A percentile compares a stretch with the other conserved stretches of the same genome.
Conservation (phyloP, 129 eudicot genomes). For the Escallonia rubra region DNA sequence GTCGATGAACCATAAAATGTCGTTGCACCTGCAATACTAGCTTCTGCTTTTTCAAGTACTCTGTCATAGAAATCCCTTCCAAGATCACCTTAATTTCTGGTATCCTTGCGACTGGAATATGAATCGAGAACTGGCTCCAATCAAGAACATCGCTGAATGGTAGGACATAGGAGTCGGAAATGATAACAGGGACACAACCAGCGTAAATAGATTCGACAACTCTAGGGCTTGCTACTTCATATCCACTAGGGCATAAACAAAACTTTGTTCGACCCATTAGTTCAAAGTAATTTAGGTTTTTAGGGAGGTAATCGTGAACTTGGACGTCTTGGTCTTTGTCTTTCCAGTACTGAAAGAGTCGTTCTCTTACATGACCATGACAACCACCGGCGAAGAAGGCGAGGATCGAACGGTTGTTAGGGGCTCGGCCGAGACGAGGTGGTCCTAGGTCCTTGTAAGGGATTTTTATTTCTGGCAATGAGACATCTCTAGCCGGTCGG, state of each 20-base stretch:
- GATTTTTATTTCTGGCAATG: conserved; percentile 50
- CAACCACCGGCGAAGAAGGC: conserved; percentile 50
- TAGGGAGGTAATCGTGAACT: conserved; percentile 39
- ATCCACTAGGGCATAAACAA: conserved; percentile 71
- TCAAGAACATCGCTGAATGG: conserved; percentile 69
- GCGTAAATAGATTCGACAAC: conserved; percentile 49
- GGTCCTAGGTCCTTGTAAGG: conserved; percentile 20
- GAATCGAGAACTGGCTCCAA: conserved; percentile 56
- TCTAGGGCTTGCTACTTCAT: conserved; percentile 70
- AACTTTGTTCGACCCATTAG: conserved; percentile 35
- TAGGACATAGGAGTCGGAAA: conserved; percentile 42
- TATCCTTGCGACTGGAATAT: conserved; percentile 39
- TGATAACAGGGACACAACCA: conserved; percentile 61
- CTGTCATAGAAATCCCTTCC: conserved; percentile 23
- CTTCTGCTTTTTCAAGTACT: conserved; percentile 33
- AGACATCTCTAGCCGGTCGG: conserved; percentile 39
- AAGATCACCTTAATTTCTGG: conserved; percentile 35
- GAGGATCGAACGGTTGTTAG: conserved; percentile 33
- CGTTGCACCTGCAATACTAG: conserved; percentile 42
- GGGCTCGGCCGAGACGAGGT: conserved; percentile 30
- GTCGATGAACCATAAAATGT: conserved; percentile 45
- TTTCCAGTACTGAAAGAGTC: conserved; percentile 30
- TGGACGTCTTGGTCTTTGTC: conserved; percentile 32
- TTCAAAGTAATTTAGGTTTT: conserved; percentile 27
- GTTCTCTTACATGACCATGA: conserved; percentile 38